These are phyloP conservation scores for Cercophora newfieldiana DNA, from an alignment of 495 filamentous ascomycete genomes.

Conservation along the genomic window DNA sequence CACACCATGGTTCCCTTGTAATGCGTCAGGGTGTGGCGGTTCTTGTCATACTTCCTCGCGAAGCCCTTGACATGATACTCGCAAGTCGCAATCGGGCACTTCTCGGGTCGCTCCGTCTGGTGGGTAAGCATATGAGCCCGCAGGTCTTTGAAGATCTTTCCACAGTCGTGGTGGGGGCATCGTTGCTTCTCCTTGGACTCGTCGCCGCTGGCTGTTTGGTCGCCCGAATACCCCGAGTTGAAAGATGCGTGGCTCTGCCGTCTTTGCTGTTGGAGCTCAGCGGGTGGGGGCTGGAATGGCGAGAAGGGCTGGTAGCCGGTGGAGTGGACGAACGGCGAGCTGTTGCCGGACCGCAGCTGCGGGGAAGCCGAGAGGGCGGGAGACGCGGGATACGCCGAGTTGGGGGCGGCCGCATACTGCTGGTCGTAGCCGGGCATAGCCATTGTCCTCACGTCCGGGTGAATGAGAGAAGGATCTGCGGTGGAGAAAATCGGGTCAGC, in stretches of 20 bases:
- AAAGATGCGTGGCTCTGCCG: slow-evolving; percentile 35
- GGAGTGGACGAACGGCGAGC: slow-evolving; percentile 46
- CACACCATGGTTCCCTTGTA: slow-evolving; percentile 99
- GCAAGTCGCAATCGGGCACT: slow-evolving; percentile 93
- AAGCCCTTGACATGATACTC: slow-evolving; percentile 97
- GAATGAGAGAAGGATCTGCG: slow-evolving; percentile 51
- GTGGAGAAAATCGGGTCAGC: slow-evolving; percentile 33
- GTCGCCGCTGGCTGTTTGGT: slow-evolving; percentile 59
- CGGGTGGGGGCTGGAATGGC: slow-evolving; percentile 60
- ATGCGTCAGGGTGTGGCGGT: slow-evolving; percentile 93
- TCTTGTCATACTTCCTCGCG: slow-evolving; percentile 98
- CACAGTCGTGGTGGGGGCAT: slow-evolving; percentile 84
- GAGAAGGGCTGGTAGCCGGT: slow-evolving; percentile 61
- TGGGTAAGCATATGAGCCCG: slow-evolving; percentile 98
- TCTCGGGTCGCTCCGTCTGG: slow-evolving; percentile 89
- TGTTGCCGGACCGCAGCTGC: slow-evolving; percentile 45
- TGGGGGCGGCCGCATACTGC: slow-evolving; percentile 39
- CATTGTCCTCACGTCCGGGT: slow-evolving; percentile 50
- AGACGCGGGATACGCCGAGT: slow-evolving; percentile 44
- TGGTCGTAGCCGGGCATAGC: slow-evolving; percentile 47
- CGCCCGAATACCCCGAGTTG: slow-evolving; percentile 35
- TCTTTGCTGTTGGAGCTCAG: slow-evolving; percentile 36
- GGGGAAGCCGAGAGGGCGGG: slow-evolving; percentile 50
- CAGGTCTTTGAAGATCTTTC: slow-evolving; percentile 85
- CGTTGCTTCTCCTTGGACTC: slow-evolving; percentile 67